Conservation (phyloP, 2,329 filamentous ascomycete genomes). For the Pseudogymnoascus sp. region DNA sequence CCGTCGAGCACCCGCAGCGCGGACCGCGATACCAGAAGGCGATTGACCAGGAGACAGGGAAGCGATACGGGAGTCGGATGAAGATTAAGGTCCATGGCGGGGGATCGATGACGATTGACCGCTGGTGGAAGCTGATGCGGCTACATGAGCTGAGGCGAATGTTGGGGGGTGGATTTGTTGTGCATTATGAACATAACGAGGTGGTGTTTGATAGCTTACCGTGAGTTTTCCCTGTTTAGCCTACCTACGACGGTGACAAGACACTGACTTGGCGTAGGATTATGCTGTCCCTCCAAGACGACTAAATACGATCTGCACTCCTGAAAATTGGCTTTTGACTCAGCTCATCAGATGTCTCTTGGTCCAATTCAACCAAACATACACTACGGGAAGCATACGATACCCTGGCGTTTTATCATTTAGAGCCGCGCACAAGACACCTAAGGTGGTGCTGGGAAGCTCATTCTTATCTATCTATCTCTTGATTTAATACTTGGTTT, state of each 20-base stretch:
- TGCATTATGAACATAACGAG: constrained; percentile 55
- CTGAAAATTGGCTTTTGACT: background rate
- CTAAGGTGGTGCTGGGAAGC: background rate
- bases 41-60: constrained; percentile 50
- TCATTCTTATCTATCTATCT: background rate
- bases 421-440: background rate
- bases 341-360: background rate
- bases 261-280: background rate
- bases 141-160: constrained; percentile 53
- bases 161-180: constrained; percentile 52
- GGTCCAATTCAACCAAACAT: background rate
- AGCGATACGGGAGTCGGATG: constrained; percentile 53
- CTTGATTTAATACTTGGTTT: constrained; percentile 8
- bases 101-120: constrained; percentile 56
- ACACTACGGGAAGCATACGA: background rate
- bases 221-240: constrained; percentile 19
- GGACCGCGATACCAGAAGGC: constrained; percentile 61
- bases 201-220: constrained; percentile 53
- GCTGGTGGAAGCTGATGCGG: constrained; percentile 66
- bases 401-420: constrained; percentile 3
- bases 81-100: constrained; percentile 50
- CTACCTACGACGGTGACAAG: background rate
- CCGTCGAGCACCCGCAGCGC: constrained; percentile 56
- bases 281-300: constrained; percentile 1
- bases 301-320: background rate